phyloP scores from a whole-genome alignment of 495 filamentous ascomycete genomes.

The Talaromyces proteolyticus region DNA sequence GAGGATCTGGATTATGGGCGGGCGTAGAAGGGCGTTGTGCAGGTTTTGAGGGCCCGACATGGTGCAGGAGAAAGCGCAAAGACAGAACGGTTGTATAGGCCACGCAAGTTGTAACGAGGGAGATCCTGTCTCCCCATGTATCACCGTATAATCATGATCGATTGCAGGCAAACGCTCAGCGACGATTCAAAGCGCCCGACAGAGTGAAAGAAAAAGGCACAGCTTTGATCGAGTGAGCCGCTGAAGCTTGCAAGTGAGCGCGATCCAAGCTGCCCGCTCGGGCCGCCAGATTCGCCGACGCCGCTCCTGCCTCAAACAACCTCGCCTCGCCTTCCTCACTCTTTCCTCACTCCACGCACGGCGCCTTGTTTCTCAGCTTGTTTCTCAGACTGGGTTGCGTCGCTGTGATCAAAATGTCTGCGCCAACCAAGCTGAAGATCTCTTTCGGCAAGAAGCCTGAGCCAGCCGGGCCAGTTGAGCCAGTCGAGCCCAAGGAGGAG shows the following conservation, averaged over 20 bases:
- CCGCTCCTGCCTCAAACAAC: slow-evolving; percentile 1
- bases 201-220: neutral
- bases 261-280: neutral
- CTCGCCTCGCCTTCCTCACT: neutral
- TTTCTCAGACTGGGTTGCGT: slow-evolving; percentile 14
- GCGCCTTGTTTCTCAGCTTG: neutral
- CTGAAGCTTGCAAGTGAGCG: neutral
- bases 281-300: slow-evolving; percentile 7
- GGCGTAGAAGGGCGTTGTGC: slow-evolving; percentile 73
- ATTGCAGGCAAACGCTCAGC: neutral
- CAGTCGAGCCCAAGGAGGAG: slow-evolving; percentile 11
- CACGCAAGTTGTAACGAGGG: neutral
- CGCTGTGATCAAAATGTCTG: slow-evolving; percentile 29
- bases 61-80: slow-evolving; percentile 2
- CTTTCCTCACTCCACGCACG: neutral
- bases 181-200: neutral
- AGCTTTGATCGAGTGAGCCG: neutral
- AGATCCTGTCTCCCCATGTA: slow-evolving; percentile 4
- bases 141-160: slow-evolving; percentile 4
- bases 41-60: slow-evolving; percentile 43
- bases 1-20: slow-evolving; percentile 77
- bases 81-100: neutral
- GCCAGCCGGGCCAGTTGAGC: too few relatives aligned
- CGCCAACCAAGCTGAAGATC: slow-evolving; percentile 36
- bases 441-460: slow-evolving; percentile 36